A percentile compares a stretch with the other conserved stretches of the same genome.
Evolutionary conservation across 768 basidiomycete species (phyloP).

Genomic region (Saitozyma sp.): DNA sequence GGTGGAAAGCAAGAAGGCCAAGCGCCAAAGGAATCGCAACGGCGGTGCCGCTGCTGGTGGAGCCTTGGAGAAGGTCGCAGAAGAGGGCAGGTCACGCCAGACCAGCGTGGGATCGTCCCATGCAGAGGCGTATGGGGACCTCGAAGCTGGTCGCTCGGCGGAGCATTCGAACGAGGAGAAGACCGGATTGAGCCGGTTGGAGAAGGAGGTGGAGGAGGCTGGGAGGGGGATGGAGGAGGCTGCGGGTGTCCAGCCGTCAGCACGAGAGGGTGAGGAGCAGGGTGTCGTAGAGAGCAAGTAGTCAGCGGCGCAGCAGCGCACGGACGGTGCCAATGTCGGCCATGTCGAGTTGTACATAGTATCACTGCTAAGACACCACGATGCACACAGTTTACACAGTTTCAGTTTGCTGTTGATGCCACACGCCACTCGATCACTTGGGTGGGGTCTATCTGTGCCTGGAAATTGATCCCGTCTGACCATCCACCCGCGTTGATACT

Average conservation of each 20-base stretch:
- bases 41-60: neutral
- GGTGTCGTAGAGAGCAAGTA: neutral
- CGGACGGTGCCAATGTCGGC: no score
- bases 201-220: constrained; percentile 19
- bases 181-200: neutral
- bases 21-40: constrained; percentile 17
- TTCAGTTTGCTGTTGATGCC: no score
- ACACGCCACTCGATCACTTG: no score
- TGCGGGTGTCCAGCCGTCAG: constrained; percentile 9
- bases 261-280: neutral
- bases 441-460: no score
- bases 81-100: neutral
- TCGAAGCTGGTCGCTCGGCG: neutral
- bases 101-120: neutral
- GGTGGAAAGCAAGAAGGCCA: constrained; percentile 44
- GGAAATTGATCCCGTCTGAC: no score
- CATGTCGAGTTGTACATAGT: no score
- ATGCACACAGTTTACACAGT: no score
- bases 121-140: neutral
- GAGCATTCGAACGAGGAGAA: constrained; percentile 1
- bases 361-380: no score
- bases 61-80: neutral
- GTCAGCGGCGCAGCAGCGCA: no score
- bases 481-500: no score
- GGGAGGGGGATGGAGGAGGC: constrained; percentile 22